Evolutionary conservation across 1,284 basidiomycete genomes (phyloP).

Genomic region (Sanghuangporus baumii): DNA sequence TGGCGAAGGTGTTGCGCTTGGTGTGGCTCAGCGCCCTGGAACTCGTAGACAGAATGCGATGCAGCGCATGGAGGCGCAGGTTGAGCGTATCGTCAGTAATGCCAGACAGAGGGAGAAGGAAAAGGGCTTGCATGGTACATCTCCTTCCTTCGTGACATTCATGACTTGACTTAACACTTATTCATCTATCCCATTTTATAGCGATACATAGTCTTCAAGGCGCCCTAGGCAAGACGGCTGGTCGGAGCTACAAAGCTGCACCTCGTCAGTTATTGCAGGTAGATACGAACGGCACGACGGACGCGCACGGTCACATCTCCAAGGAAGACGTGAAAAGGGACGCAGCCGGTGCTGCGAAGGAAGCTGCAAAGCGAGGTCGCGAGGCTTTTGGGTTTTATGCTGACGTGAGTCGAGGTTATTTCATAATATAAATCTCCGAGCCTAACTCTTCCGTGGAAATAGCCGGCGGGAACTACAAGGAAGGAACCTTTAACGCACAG

Average conservation of each 20-base stretch:
- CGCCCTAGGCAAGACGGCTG: slow-evolving; percentile 90
- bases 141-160: neutral
- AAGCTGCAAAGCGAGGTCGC: slow-evolving; percentile 66
- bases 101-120: slow-evolving; percentile 83
- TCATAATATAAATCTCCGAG: neutral
- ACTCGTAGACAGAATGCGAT: slow-evolving; percentile 86
- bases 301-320: slow-evolving; percentile 49
- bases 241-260: slow-evolving; percentile 89
- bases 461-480: slow-evolving; percentile 52
- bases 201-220: slow-evolving; percentile 85
- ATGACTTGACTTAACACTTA: neutral
- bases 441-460: neutral
- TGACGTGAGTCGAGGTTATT: slow-evolving; percentile 34
- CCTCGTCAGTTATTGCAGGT: slow-evolving; percentile 94
- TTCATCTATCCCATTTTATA: slow-evolving; percentile 25
- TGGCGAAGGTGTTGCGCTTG: slow-evolving; percentile 77
- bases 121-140: slow-evolving; percentile 64
- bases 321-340: slow-evolving; percentile 42
- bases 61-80: slow-evolving; percentile 96
- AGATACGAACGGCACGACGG: slow-evolving; percentile 44
- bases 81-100: slow-evolving; percentile 93
- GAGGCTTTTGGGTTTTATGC: slow-evolving; percentile 56
- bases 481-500: slow-evolving; percentile 74
- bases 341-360: slow-evolving; percentile 51
- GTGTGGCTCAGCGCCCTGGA: slow-evolving; percentile 59